Evolutionary conservation across 306 rosid species (phyloP).

Genomic region (Quercus ilex): DNA sequence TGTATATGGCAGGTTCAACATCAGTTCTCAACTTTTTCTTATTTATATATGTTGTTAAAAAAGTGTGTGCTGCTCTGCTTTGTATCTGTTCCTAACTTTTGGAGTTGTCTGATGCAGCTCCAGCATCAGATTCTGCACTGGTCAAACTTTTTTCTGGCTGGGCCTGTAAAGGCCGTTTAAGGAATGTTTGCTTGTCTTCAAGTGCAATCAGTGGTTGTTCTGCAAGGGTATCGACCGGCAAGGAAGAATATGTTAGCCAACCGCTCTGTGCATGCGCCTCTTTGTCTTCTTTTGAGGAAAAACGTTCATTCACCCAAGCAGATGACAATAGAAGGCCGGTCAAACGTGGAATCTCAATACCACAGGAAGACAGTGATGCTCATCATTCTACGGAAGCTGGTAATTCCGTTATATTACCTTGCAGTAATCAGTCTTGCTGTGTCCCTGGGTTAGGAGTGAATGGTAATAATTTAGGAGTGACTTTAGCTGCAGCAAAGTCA

Average conservation of each 20-base stretch:
- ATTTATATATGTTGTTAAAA: background rate
- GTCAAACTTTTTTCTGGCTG: constrained; percentile 71
- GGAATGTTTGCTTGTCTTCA: constrained; percentile 49
- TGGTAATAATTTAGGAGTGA: constrained; percentile 46
- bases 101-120: constrained; percentile 50
- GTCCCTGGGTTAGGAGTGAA: constrained; percentile 74
- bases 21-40: background rate
- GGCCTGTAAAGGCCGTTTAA: constrained; percentile 66
- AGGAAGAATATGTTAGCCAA: constrained; percentile 32
- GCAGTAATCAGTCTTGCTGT: constrained; percentile 49
- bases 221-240: constrained; percentile 37
- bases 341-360: constrained; percentile 14
- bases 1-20: constrained; percentile 62
- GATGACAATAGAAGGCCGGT: constrained; percentile 22
- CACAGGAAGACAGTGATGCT: constrained; percentile 30
- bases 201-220: constrained; percentile 44
- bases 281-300: constrained; percentile 14
- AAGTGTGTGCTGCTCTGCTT: background rate
- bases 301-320: constrained; percentile 17
- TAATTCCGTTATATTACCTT: constrained; percentile 27
- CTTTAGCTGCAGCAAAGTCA: constrained; percentile 46
- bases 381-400: constrained; percentile 14
- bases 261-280: constrained; percentile 35
- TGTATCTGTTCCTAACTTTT: constrained; percentile 5
- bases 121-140: constrained; percentile 57